Evolutionary conservation across 108 stramenopile species (phyloP).

Genomic region (Cyclotella distinguenda): DNA sequence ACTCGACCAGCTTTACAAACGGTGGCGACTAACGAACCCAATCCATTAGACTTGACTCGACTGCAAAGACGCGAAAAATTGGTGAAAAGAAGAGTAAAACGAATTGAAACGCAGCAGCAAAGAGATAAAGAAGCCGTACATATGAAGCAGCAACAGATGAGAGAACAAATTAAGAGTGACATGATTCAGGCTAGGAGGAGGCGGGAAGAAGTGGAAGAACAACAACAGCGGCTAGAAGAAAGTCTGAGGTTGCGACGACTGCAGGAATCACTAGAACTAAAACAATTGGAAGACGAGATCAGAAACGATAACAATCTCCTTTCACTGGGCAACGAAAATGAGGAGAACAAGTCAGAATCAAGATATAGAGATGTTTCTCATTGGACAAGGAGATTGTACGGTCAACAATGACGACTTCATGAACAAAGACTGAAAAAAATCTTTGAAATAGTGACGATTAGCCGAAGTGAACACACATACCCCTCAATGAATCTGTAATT

Average conservation of each 20-base stretch:
- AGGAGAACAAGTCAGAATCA: too few species aligned
- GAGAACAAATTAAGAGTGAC: background rate
- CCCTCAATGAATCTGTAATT: too few species aligned
- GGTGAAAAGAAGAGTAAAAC: constrained; percentile 1
- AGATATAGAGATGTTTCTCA: too few species aligned
- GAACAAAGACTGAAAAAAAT: too few species aligned
- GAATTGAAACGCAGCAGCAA: constrained; percentile 1
- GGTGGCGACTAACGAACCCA: constrained; percentile 4
- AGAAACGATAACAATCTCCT: too few species aligned
- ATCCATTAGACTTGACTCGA: background rate
- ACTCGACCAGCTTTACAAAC: background rate
- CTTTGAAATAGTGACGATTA: too few species aligned
- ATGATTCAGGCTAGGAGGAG: background rate
- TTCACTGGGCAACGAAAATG: too few species aligned
- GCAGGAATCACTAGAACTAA: too few species aligned
- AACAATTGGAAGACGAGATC: too few species aligned
- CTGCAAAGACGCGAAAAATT: constrained; percentile 8
- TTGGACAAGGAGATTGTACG: too few species aligned
- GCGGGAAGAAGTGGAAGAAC: background rate
- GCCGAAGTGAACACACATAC: too few species aligned
- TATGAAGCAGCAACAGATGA: background rate
- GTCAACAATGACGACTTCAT: too few species aligned
- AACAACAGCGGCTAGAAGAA: background rate
- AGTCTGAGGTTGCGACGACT: background rate
- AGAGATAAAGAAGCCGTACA: constrained; percentile 10